phyloP scores from a whole-genome alignment of 345 rosid species.

The Pistacia vera region DNA sequence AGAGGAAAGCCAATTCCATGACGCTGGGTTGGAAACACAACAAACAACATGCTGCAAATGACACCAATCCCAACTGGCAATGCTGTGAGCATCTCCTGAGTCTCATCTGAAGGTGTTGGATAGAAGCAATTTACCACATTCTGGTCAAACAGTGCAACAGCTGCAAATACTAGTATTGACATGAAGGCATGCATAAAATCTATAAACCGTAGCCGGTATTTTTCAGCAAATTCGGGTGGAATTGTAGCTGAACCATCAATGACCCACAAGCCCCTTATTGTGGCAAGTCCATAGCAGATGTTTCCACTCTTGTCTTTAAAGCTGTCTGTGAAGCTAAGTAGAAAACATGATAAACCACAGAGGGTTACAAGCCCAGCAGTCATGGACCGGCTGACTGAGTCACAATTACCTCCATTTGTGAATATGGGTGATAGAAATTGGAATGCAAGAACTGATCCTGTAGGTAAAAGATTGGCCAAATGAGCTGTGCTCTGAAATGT shows the following conservation, averaged over 20 bases:
- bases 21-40: conserved; percentile 79
- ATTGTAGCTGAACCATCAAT: conserved; percentile 73
- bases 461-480: conserved; percentile 86
- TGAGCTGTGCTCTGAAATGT: conserved; percentile 89
- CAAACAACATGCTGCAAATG: conserved; percentile 77
- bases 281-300: conserved; percentile 75
- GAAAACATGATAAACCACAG: conserved; percentile 74
- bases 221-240: conserved; percentile 53
- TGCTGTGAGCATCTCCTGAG: conserved; percentile 68
- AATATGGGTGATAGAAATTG: conserved; percentile 79
- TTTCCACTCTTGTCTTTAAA: conserved; percentile 71
- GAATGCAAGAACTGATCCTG: conserved; percentile 93
- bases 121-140: conserved; percentile 72
- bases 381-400: conserved; percentile 58
- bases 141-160: conserved; percentile 73
- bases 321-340: conserved; percentile 81
- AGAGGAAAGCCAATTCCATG: conserved; percentile 92
- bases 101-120: conserved; percentile 70
- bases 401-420: conserved; percentile 80
- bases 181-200: conserved; percentile 79
- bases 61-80: conserved; percentile 85
- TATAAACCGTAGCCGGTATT: conserved; percentile 55
- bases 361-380: conserved; percentile 50
- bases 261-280: conserved; percentile 71
- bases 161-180: conserved; percentile 80